phyloP scores from a whole-genome alignment of 371 early-diverging fungal species.

The Apophysomyces ossiformis region DNA sequence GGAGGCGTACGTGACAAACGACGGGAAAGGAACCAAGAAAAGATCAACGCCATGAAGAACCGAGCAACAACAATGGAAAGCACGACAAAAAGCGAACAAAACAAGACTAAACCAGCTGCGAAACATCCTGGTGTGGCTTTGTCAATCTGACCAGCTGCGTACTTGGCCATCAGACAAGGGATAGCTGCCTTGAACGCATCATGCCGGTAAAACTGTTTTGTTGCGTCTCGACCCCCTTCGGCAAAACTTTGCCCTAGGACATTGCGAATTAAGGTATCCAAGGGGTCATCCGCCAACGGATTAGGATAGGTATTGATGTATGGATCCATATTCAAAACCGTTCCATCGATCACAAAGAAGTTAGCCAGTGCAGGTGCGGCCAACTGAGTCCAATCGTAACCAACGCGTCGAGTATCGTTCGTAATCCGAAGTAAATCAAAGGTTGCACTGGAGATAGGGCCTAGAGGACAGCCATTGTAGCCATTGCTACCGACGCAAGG shows the following conservation, averaged over 20 bases:
- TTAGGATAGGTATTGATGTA: constrained; percentile 52
- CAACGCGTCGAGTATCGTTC: constrained; percentile 50
- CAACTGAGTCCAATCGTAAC: constrained; percentile 70
- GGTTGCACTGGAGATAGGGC: constrained; percentile 19
- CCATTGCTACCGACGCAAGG: constrained; percentile 52
- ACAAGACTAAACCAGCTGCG: constrained; percentile 75
- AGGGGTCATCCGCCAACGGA: constrained; percentile 43
- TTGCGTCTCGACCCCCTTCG: constrained; percentile 67
- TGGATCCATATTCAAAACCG: constrained; percentile 65
- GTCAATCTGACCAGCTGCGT: constrained; percentile 79
- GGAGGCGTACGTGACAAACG: constrained; percentile 60
- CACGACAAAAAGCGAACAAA: constrained; percentile 68
- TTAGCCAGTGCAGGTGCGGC: constrained; percentile 34
- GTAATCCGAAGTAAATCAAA: constrained; percentile 21
- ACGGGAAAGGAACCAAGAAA: constrained; percentile 82
- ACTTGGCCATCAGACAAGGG: constrained; percentile 67
- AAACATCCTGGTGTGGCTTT: constrained; percentile 88
- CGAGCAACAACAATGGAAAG: constrained; percentile 71
- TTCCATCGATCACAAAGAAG: constrained; percentile 70
- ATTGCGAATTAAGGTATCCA: constrained; percentile 59
- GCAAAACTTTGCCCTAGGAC: constrained; percentile 38
- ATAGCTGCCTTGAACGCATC: constrained; percentile 52
- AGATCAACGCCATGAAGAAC: constrained; percentile 85
- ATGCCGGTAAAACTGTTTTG: constrained; percentile 63
- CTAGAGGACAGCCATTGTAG: constrained; percentile 30